Evolutionary conservation across 108 stramenopile genomes (phyloP).

Genomic region (Bacterosira constricta): DNA sequence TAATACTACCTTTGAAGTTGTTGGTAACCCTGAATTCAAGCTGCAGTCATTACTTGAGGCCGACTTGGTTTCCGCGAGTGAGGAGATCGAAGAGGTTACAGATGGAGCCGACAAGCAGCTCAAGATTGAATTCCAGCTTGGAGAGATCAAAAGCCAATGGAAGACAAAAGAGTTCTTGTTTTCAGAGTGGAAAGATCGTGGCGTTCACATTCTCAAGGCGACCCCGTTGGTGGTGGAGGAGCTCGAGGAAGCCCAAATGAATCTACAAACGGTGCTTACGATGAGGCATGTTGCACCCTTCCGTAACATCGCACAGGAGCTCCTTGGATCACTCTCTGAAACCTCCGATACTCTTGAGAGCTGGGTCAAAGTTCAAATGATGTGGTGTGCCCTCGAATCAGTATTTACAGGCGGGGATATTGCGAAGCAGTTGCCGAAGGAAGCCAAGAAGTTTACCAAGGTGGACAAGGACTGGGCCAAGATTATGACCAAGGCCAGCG

Average conservation of each 20-base stretch:
- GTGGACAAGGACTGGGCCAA: conserved; percentile 93
- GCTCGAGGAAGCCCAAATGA: conserved; percentile 91
- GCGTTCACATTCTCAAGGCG: conserved; percentile 77
- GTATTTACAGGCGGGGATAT: conserved; percentile 94
- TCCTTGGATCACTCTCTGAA: conserved; percentile 76
- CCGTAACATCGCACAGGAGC: conserved; percentile 78
- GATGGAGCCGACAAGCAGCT: conserved; percentile 92
- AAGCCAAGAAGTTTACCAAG: conserved; percentile 92
- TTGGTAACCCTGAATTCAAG: conserved; percentile 78
- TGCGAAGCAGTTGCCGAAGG: conserved; percentile 90
- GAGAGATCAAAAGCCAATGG: conserved; percentile 83
- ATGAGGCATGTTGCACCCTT: conserved; percentile 88
- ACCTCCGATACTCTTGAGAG: conserved; percentile 90
- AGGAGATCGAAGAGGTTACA: conserved; percentile 88
- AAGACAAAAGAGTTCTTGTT: conserved; percentile 68
- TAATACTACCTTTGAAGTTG: conserved; percentile 65
- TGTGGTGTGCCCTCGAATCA: conserved; percentile 92
- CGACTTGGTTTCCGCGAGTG: conserved; percentile 51
- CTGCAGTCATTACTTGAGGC: conserved; percentile 68
- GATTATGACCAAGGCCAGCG: conserved; percentile 81
- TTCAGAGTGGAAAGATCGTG: conserved; percentile 83
- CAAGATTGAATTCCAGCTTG: conserved; percentile 78
- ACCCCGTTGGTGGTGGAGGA: conserved; percentile 86
- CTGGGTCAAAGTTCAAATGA: conserved; percentile 92
- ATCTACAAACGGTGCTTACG: conserved; percentile 88